Percentiles rank a stretch among this genome's conserved stretches.
These are phyloP conservation scores for Albugo candida DNA, from an alignment of 352 stramenopile genomes.

Conservation along the genomic window DNA sequence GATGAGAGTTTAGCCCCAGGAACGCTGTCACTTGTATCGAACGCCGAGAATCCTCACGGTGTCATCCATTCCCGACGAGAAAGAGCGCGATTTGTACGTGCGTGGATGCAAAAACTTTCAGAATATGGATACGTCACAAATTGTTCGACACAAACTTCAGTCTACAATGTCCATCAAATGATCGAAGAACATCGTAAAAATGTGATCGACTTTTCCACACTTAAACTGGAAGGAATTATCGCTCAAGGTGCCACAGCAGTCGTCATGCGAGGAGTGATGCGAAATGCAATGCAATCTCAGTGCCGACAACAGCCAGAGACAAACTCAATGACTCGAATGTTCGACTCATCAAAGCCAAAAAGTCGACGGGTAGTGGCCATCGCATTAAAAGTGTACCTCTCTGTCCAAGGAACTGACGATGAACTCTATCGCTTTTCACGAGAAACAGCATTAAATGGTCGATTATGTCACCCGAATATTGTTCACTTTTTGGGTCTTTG, in stretches of 20 bases:
- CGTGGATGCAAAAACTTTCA: conserved; percentile 50
- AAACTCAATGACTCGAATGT: no score
- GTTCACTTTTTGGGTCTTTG: conserved; percentile 67
- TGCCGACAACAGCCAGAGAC: no score
- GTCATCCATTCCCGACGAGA: no score
- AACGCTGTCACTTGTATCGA: no score
- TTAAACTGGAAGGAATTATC: conserved; percentile 58
- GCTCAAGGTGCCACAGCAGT: conserved; percentile 63
- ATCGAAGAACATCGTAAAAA: conserved; percentile 71
- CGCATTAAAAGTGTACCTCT: conserved; percentile 74
- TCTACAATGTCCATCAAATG: conserved; percentile 79
- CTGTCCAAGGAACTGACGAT: conserved; percentile 64
- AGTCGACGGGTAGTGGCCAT: conserved; percentile 10
- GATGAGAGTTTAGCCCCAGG: background rate
- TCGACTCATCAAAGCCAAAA: background rate
- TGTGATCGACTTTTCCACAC: conserved; percentile 57
- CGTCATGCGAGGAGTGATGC: conserved; percentile 53
- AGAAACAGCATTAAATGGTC: conserved; percentile 60
- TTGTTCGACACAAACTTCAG: conserved; percentile 71
- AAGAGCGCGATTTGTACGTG: conserved; percentile 7
- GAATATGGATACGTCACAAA: conserved; percentile 75
- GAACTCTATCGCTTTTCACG: conserved; percentile 63
- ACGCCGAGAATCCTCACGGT: no score
- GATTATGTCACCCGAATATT: conserved; percentile 68
- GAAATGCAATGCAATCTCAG: conserved; percentile 15